These are phyloP conservation scores for Magnaporthiopsis rhizophila DNA, from an alignment of 2,329 filamentous ascomycete genomes.

Conservation along the genomic window DNA sequence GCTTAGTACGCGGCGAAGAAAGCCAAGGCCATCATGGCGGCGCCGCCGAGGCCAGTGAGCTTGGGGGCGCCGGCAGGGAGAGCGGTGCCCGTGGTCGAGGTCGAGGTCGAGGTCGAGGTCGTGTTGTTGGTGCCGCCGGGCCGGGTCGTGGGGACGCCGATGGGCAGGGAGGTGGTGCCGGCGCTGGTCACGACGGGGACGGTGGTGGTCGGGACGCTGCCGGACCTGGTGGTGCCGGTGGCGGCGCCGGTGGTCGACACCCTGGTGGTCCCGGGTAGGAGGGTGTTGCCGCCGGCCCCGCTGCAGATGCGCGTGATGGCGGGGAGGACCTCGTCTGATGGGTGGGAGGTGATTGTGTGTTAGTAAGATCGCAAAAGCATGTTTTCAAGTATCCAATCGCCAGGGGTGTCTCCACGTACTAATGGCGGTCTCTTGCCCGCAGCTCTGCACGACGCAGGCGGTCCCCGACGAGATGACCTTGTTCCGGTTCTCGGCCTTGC, in stretches of 20 bases:
- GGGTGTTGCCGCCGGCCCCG: constrained; percentile 19
- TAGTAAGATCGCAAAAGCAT: not conserved
- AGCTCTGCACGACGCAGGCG: constrained; percentile 16
- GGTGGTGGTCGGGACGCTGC: constrained; percentile 5
- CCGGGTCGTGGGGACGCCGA: constrained; percentile 9
- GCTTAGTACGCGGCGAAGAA: constrained; percentile 14
- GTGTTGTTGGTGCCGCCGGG: constrained; percentile 10
- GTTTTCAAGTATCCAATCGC: too few relatives aligned
- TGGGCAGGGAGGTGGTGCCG: constrained; percentile 2
- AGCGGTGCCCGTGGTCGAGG: not conserved
- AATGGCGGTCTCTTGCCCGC: constrained; percentile 15
- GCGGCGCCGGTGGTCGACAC: constrained; percentile 3
- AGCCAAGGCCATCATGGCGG: constrained; percentile 15
- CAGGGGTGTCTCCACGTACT: constrained; percentile 12
- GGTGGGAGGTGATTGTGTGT: not conserved
- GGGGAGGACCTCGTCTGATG: constrained; percentile 18
- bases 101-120: too few relatives aligned
- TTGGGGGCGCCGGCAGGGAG: not conserved
- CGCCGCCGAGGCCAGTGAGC: constrained; percentile 10
- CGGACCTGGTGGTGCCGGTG: constrained; percentile 7
- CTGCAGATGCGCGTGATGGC: constrained; percentile 55
- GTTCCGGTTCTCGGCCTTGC: constrained; percentile 15
- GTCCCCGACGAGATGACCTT: constrained; percentile 15
- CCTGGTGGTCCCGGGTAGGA: constrained; percentile 3
- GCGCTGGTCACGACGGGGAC: constrained; percentile 1